Evolutionary conservation across 805 yeast species (phyloP).

Genomic region (Pichia kluyveri): DNA sequence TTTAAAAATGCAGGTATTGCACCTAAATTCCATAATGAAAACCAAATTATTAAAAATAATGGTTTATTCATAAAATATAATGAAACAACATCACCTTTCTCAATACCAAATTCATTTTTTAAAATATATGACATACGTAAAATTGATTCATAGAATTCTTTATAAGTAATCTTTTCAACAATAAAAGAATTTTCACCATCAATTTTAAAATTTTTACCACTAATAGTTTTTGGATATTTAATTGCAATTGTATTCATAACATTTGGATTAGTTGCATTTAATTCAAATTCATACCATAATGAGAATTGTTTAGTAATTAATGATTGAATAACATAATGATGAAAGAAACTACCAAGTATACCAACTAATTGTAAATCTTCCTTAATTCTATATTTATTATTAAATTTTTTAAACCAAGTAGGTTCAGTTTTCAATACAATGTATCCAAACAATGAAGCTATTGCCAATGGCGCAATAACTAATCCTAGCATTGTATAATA

Average conservation of each 20-base stretch:
- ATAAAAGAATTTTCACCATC: constrained; percentile 47
- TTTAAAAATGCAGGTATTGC: constrained; percentile 84
- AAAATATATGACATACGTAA: constrained; percentile 60
- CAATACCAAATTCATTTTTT: constrained; percentile 52
- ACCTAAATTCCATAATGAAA: constrained; percentile 85
- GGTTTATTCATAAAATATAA: constrained; percentile 79
- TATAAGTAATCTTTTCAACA: constrained; percentile 58
- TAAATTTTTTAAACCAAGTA: constrained; percentile 14
- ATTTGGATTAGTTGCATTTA: constrained; percentile 30
- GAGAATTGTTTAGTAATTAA: constrained; percentile 37
- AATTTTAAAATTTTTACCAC: constrained; percentile 24
- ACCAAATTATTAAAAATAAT: constrained; percentile 68
- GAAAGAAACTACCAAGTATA: constrained; percentile 31
- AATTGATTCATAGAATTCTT: constrained; percentile 57
- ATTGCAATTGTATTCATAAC: constrained; percentile 50
- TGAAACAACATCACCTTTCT: constrained; percentile 61
- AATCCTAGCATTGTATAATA: not conserved
- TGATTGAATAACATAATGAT: constrained; percentile 31
- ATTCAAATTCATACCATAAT: constrained; percentile 64
- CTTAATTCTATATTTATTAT: constrained; percentile 33
- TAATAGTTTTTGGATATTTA: constrained; percentile 46
- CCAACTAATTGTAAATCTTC: constrained; percentile 50
- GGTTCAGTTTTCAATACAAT: not conserved
- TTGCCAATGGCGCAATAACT: not conserved
- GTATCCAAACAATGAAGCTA: not conserved